Conservation (phyloP, 2,329 filamentous ascomycete species). For the Laburnicola sp. region DNA sequence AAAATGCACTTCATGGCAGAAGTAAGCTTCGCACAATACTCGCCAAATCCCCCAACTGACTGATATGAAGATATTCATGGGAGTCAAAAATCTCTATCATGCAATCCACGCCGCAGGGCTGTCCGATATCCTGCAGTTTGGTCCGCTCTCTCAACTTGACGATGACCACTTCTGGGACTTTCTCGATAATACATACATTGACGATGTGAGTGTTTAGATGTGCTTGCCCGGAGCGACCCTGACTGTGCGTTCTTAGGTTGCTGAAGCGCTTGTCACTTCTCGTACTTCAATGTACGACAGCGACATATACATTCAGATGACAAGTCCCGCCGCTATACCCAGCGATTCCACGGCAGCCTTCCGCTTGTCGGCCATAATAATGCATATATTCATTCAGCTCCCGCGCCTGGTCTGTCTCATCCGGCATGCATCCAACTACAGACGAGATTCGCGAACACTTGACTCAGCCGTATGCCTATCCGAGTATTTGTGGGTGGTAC, state of each 20-base stretch:
- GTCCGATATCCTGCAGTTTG: conserved; percentile 31
- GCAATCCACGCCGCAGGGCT: conserved; percentile 34
- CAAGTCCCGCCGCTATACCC: conserved; percentile 21
- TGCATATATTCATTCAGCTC: conserved; percentile 36
- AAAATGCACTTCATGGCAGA: conserved; percentile 38
- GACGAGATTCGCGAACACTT: conserved; percentile 22
- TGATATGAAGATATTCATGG: conserved; percentile 24
- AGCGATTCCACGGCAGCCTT: conserved; percentile 11
- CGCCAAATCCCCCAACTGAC: conserved; percentile 11
- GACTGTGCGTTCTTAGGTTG: conserved; percentile 23
- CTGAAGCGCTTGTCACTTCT: conserved; percentile 33
- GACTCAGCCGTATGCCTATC: conserved; percentile 26
- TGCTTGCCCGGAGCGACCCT: background rate
- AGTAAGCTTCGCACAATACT: conserved; percentile 11
- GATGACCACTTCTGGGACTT: conserved; percentile 36
- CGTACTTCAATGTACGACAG: conserved; percentile 36
- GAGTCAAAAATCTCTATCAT: conserved; percentile 31
- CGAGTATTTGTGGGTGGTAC: conserved; percentile 26
- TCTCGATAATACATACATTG: conserved; percentile 39
- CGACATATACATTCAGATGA: conserved; percentile 30
- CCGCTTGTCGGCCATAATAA: conserved; percentile 30
- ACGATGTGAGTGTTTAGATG: conserved; percentile 29
- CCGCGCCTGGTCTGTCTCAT: conserved; percentile 29
- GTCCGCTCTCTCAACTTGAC: conserved; percentile 24
- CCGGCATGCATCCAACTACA: conserved; percentile 23